A percentile compares a stretch with the other conserved stretches of the same genome.
phyloP scores from a whole-genome alignment of 2,329 filamentous ascomycete genomes.

The Colletotrichum sublineola region DNA sequence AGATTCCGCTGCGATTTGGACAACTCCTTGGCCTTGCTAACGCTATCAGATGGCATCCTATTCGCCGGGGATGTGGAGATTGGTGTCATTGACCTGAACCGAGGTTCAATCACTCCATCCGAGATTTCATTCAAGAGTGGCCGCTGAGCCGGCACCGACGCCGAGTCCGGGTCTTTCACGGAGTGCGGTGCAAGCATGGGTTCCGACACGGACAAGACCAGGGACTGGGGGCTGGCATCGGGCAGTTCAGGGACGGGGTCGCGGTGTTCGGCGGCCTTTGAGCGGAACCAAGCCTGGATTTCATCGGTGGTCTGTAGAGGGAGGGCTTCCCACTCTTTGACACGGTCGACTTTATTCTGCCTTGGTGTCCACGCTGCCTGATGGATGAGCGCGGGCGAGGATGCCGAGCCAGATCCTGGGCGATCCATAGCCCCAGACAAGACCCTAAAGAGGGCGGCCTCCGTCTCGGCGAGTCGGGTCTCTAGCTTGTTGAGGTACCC shows the following conservation, averaged over 20 bases:
- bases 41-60: neutral
- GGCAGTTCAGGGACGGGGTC: constrained; percentile 9
- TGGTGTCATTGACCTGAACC: constrained; percentile 25
- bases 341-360: constrained; percentile 47
- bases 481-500: constrained; percentile 57
- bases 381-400: neutral
- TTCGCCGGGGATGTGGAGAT: neutral
- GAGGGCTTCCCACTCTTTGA: constrained; percentile 48
- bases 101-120: constrained; percentile 20
- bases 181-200: constrained; percentile 9
- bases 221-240: constrained; percentile 11
- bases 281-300: constrained; percentile 45
- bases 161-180: neutral
- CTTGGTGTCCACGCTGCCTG: constrained; percentile 33
- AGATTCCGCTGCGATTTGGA: constrained; percentile 37
- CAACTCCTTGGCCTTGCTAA: constrained; percentile 33
- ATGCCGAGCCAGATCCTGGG: neutral
- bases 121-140: neutral
- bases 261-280: constrained; percentile 13
- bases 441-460: constrained; percentile 47
- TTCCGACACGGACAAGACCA: constrained; percentile 7
- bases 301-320: constrained; percentile 44
- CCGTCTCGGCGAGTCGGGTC: constrained; percentile 52
- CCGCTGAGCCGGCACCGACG: neutral
- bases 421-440: constrained; percentile 34